These are phyloP conservation scores for Aureobasidium sp. DNA, from an alignment of 2,329 filamentous ascomycete genomes.

Conservation along the genomic window DNA sequence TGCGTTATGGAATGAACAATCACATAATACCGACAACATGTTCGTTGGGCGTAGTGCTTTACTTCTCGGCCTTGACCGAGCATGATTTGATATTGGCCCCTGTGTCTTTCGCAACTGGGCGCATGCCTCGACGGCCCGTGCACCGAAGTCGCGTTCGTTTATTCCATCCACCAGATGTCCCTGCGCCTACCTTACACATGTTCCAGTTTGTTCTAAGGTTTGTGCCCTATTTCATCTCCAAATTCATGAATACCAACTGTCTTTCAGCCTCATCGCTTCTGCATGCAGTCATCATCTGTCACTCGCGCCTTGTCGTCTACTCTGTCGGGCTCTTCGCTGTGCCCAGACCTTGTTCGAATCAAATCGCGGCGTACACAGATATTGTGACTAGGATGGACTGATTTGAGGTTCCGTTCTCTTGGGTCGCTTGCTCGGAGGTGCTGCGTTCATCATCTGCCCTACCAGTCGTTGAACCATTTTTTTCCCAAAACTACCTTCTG, in stretches of 20 bases:
- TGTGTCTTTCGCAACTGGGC: neutral
- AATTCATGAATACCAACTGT: neutral
- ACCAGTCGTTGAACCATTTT: neutral
- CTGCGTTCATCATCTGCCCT: constrained; percentile 10
- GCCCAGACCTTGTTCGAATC: constrained; percentile 12
- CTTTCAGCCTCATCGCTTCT: neutral
- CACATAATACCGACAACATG: neutral
- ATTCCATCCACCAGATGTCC: neutral
- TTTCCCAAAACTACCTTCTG: neutral
- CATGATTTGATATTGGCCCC: constrained; percentile 13
- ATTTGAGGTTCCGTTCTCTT: constrained; percentile 9
- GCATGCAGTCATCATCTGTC: constrained; percentile 12
- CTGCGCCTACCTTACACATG: neutral
- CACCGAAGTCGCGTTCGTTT: constrained; percentile 6
- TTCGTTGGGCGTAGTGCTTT: neutral
- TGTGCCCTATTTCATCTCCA: neutral
- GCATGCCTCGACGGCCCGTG: constrained; percentile 3
- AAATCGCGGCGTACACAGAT: constrained; percentile 9
- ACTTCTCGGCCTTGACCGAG: neutral
- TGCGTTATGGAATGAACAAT: neutral
- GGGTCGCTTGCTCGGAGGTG: constrained; percentile 8
- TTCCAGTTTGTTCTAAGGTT: neutral
- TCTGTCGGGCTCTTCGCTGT: neutral
- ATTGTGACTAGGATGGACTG: constrained; percentile 14
- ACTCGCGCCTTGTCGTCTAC: constrained; percentile 3